Base-by-base conservation (phyloP, 169 alveolate genomes). In the Eimeria mitis region DNA sequence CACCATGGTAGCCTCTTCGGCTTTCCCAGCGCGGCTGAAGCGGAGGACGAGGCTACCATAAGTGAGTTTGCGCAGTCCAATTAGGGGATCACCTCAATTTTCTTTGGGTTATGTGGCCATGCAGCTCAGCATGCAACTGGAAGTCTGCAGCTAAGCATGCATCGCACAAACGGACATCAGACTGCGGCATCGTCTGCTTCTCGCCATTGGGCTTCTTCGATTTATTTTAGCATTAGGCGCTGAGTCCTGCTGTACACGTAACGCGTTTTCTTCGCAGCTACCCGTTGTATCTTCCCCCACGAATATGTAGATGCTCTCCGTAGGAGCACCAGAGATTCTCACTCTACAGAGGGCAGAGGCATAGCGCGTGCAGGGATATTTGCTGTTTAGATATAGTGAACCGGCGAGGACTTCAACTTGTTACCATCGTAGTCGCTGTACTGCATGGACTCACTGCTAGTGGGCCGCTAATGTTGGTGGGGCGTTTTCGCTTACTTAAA, bases 1-100 rank as follows among this genome's bases (percentile, higher is more conserved):
- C 96, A 94, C 65, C 81, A 87, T 23, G 94, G 94, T 13, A 87
- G 83, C 94, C 63, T 87, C 31, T 87, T 87, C 71, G 83, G 79
- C 37, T 87, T 65, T 28, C 23, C 65, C 94, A 65, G 47, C 49
- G 34, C n/a, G 83, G 34, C 68, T 11, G 81, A 87, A 31, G 61
- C 68, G 44, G 92, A 25, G 49, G 83, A 63, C 47, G 94, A 34
- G 25, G 75, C 40, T 19, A 44, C 68, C 40, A 25, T 28, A 28
- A 25, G 47, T 87, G 81, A 87, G 13, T 40, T 87, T 52, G 34
- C 68, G 25, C 63, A 16, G 47, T 5, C 76, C 21, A 11, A 78
- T n/a, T 78, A 78, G 88, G 68, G 3, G 65, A n/a, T 5, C 65
- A n/a, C 44, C 9, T 21, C 61, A 75, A 16, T 75, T 25, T 78